A percentile compares a stretch with the other conserved stretches of the same genome.
These are phyloP conservation scores for Plasmodium blacklocki DNA, from an alignment of 169 alveolate species.

Conservation along the genomic window DNA sequence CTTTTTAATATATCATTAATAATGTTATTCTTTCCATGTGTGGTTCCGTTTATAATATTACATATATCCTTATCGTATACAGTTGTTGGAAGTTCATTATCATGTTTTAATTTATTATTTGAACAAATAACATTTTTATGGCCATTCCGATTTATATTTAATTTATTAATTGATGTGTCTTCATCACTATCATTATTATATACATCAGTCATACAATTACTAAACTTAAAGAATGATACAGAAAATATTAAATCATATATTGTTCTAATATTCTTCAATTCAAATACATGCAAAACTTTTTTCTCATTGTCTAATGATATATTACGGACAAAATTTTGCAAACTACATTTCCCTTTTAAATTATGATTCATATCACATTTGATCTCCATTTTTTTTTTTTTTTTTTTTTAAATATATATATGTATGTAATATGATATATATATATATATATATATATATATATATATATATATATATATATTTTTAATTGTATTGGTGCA, in stretches of 20 bases:
- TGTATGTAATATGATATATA: too few relatives aligned
- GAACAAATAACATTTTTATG: constrained; percentile 7
- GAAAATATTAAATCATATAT: constrained; percentile 35
- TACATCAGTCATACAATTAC: constrained; percentile 12
- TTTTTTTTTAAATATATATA: background rate
- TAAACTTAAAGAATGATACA: constrained; percentile 44
- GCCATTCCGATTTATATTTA: constrained; percentile 5
- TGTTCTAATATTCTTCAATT: constrained; percentile 42
- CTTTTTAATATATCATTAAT: constrained; percentile 3
- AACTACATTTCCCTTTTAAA: background rate
- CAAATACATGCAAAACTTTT: constrained; percentile 38
- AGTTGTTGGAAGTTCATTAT: constrained; percentile 8
- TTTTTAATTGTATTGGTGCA: background rate
- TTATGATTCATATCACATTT: constrained; percentile 11
- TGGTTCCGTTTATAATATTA: background rate
- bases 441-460: too few relatives aligned
- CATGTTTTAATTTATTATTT: constrained; percentile 22
- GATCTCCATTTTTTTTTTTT: constrained; percentile 8
- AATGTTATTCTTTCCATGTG: background rate
- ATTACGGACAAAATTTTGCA: constrained; percentile 23
- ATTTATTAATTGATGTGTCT: constrained; percentile 2
- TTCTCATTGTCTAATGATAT: constrained; percentile 50
- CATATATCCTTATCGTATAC: background rate
- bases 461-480: background rate
- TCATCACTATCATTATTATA: constrained; percentile 21